Base-by-base conservation (phyloP, 768 basidiomycete species). In the Calvatia gigantea region DNA sequence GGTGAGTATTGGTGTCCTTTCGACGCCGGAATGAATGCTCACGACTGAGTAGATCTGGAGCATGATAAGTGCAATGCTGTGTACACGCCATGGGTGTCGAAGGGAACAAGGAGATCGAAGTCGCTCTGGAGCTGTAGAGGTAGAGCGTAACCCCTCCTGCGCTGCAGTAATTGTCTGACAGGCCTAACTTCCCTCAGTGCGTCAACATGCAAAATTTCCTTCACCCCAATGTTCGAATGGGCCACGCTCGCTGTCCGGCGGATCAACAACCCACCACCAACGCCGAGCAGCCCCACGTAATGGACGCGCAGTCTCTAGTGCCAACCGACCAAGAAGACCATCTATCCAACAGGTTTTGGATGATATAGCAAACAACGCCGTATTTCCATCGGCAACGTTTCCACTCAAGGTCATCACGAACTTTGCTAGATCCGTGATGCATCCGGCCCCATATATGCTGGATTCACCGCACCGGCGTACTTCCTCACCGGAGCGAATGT, bases 51-150 rank as follows among this genome's bases (percentile, higher is more conserved):
- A 75, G 78, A 78, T 54, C 65, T 80, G 2, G 66, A 73, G 11
- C 77, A 80, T 57, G 69, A 68, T 43, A 67, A 70, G 0, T 80
- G 77, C 52, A 78, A 80, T 55, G 66, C 73, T 15, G 72, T 77
- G 2, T 78, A 72, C 42, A 74, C 77, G 1, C 78, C 78, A 0
- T 80, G 76, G 76, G 56, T 73, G 2, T 76, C 73, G 33, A 78
- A 77, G 58, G 76, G 75, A 12, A 65, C 60, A 28, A 61, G 78
- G 5, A 62, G 66, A 32, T 73, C 73, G 29, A 64, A 70, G 38
- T 64, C 70, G 5, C 57, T 57, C 33, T 67, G 68, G 69, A 74
- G 72, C 35, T 48, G 47, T 6, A 70, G 65, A 23, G 66, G 74
- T 73, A 32, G 37, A 69, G 57, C 12, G 7, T 14, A 33, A 19